These are phyloP conservation scores for Ogataea pini DNA, from an alignment of 805 yeast genomes.

Conservation along the genomic window DNA sequence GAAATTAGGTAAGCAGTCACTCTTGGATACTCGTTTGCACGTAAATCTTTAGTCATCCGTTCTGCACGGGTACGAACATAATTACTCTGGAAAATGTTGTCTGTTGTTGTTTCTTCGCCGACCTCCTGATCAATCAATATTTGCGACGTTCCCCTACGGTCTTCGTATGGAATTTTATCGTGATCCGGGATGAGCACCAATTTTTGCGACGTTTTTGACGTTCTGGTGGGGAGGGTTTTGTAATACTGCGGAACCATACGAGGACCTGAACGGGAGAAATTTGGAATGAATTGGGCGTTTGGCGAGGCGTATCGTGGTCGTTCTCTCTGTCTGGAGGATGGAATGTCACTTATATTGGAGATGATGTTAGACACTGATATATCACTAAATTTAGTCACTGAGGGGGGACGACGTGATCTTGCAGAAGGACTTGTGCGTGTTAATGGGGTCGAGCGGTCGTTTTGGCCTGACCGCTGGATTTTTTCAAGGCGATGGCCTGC, in stretches of 20 bases:
- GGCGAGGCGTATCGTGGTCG: slow-evolving; percentile 25
- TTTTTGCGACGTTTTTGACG: slow-evolving; percentile 83
- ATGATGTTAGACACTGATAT: slow-evolving; percentile 80
- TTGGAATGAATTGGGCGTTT: slow-evolving; percentile 14
- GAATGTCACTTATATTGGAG: slow-evolving; percentile 81
- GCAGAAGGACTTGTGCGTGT: slow-evolving; percentile 15
- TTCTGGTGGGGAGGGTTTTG: slow-evolving; percentile 65
- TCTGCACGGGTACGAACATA: slow-evolving; percentile 47
- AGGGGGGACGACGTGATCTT: slow-evolving; percentile 23
- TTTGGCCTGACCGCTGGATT: slow-evolving; percentile 20
- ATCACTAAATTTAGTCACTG: slow-evolving; percentile 56
- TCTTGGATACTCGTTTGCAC: slow-evolving; percentile 69
- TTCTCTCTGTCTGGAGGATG: slow-evolving; percentile 59
- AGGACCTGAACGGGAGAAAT: slow-evolving; percentile 23
- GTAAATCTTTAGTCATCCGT: slow-evolving; percentile 55
- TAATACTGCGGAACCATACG: slow-evolving; percentile 48
- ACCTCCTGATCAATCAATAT: slow-evolving; percentile 15
- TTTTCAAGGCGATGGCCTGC: slow-evolving; percentile 56
- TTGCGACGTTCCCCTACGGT: slow-evolving; percentile 5
- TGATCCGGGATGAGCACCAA: slow-evolving; percentile 82
- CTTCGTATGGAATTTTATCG: slow-evolving; percentile 24
- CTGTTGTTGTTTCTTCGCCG: slow-evolving; percentile 33
- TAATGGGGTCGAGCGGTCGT: slow-evolving; percentile 20
- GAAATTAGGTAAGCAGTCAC: slow-evolving; percentile 92
- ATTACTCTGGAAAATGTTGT: slow-evolving; percentile 36